Conservation (phyloP, 202 grass and related monocot species). For the Dendrocalamus latiflorus region DNA sequence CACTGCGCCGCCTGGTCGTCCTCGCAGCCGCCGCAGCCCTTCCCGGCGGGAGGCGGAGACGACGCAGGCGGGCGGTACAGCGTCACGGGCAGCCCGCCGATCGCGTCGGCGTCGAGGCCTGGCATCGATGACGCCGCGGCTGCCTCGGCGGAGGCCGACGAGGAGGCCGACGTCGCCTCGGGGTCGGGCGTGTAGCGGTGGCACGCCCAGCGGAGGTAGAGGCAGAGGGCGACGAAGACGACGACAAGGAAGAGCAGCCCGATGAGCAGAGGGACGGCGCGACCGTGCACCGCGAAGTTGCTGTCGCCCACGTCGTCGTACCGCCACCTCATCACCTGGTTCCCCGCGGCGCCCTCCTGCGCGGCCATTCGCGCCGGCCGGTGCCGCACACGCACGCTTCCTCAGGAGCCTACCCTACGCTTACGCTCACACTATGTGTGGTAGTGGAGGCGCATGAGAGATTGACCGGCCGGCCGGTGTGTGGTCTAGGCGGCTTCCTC, state of each 20-base stretch:
- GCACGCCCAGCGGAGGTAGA: conserved; percentile 65
- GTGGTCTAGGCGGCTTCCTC: neutral
- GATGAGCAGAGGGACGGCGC: conserved; percentile 42
- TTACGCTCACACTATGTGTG: neutral
- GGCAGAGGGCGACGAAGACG: conserved; percentile 45
- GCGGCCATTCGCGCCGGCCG: conserved; percentile 44
- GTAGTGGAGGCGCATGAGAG: neutral
- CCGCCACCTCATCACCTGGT: conserved; percentile 36
- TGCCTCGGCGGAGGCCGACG: neutral
- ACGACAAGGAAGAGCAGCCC: conserved; percentile 42
- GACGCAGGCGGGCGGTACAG: conserved; percentile 26
- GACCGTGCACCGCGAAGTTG: conserved; percentile 71
- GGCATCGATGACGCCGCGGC: neutral
- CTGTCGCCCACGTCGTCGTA: conserved; percentile 59
- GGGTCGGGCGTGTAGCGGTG: neutral
- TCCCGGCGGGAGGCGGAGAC: no score
- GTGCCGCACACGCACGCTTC: neutral
- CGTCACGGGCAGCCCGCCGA: conserved; percentile 50
- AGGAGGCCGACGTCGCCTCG: neutral
- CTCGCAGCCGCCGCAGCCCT: neutral
- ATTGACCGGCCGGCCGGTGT: neutral
- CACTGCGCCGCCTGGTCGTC: conserved; percentile 41
- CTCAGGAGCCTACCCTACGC: neutral
- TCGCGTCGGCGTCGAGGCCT: conserved; percentile 49
- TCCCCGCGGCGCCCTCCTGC: conserved; percentile 23